phyloP scores from a whole-genome alignment of 805 yeast genomes.

The Kodamaea kakaduensis region DNA sequence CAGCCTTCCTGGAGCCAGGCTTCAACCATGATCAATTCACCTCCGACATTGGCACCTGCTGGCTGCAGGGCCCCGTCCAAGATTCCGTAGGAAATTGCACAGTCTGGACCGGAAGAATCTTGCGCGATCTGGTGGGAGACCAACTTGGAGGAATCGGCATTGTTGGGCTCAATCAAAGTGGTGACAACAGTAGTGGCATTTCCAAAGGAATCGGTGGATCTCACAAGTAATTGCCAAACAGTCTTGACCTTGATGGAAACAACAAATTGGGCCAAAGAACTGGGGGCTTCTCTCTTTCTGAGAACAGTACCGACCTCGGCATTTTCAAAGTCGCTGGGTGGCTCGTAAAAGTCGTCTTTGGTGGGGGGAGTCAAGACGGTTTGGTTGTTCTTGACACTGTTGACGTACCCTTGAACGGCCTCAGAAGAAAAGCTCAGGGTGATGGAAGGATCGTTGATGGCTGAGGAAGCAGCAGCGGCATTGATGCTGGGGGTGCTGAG shows the following conservation, averaged over 20 bases:
- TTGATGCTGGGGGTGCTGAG: no score
- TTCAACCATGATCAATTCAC: constrained; percentile 15
- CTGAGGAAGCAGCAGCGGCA: no score
- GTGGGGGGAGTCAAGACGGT: no score
- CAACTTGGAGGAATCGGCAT: constrained; percentile 24
- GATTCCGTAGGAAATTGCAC: constrained; percentile 26
- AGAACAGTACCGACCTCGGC: constrained; percentile 22
- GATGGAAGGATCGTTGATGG: no score
- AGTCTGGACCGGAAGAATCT: constrained; percentile 24
- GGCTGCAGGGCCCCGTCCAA: constrained; percentile 12
- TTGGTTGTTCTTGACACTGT: no score
- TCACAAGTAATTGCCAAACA: constrained; percentile 12
- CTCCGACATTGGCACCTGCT: constrained; percentile 14
- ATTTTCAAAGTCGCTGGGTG: constrained; percentile 21
- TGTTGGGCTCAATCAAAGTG: constrained; percentile 27
- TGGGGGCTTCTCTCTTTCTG: constrained; percentile 20
- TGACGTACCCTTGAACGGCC: no score
- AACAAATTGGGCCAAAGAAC: constrained; percentile 14
- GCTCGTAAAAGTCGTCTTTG: constrained; percentile 24
- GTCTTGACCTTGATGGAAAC: constrained; percentile 15
- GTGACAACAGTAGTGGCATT: constrained; percentile 23
- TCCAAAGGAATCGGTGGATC: constrained; percentile 21
- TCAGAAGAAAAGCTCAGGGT: no score
- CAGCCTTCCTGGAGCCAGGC: constrained; percentile 25
- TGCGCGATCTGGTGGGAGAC: constrained; percentile 27